These are phyloP conservation scores for Didymosphaeria variabile DNA, from an alignment of 2,329 filamentous ascomycete species.

Conservation along the genomic window DNA sequence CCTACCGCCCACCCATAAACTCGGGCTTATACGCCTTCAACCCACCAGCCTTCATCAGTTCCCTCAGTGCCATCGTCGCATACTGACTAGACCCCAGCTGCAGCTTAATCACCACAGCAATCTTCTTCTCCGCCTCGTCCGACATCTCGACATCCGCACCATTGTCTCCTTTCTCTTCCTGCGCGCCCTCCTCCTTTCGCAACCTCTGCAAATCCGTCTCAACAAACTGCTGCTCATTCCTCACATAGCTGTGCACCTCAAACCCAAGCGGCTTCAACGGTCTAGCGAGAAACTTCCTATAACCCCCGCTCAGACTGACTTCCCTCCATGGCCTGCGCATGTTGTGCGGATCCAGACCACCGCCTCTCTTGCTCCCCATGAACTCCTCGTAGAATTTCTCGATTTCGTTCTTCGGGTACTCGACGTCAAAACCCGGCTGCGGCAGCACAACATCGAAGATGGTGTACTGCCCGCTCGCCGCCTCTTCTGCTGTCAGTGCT, in stretches of 20 bases:
- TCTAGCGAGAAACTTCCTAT: slow-evolving; percentile 82
- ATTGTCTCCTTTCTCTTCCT: slow-evolving; percentile 56
- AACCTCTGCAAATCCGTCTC: slow-evolving; percentile 84
- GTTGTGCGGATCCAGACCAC: slow-evolving; percentile 78
- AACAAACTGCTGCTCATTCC: slow-evolving; percentile 83
- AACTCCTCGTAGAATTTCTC: slow-evolving; percentile 85
- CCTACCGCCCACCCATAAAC: slow-evolving; percentile 60
- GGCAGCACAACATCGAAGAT: slow-evolving; percentile 92
- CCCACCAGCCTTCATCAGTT: slow-evolving; percentile 75
- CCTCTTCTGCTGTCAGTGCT: slow-evolving; percentile 79
- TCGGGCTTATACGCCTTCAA: slow-evolving; percentile 70
- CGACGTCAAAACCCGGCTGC: slow-evolving; percentile 87
- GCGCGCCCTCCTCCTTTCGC: slow-evolving; percentile 52
- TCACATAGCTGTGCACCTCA: slow-evolving; percentile 74
- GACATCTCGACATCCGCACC: slow-evolving; percentile 30
- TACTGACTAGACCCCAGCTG: slow-evolving; percentile 82
- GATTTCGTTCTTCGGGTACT: slow-evolving; percentile 85
- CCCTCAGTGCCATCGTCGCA: slow-evolving; percentile 82
- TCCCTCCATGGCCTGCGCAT: slow-evolving; percentile 91
- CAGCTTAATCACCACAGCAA: slow-evolving; percentile 76
- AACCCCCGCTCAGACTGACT: slow-evolving; percentile 86
- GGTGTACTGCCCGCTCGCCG: slow-evolving; percentile 75
- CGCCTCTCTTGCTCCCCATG: slow-evolving; percentile 83
- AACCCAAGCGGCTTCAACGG: slow-evolving; percentile 71
- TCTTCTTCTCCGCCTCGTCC: slow-evolving; percentile 55